These are phyloP conservation scores for Cryptococcus neoformans DNA, from an alignment of 1,284 basidiomycete species.

Conservation along the genomic window DNA sequence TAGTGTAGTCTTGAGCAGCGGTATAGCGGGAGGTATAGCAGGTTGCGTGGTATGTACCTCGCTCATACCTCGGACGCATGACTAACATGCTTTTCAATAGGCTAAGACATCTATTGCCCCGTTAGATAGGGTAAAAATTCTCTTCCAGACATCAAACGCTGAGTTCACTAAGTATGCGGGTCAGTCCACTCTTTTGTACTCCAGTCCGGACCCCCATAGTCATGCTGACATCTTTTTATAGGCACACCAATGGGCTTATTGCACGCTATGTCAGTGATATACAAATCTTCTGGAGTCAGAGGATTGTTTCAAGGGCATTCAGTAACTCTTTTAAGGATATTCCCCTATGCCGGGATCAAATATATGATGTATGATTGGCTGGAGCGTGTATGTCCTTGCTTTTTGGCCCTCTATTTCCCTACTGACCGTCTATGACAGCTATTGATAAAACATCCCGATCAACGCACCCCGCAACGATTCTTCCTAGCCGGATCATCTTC, in stretches of 20 bases:
- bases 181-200: conserved; percentile 33
- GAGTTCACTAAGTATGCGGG: conserved; percentile 94
- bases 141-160: conserved; percentile 96
- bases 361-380: conserved; percentile 96
- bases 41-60: conserved; percentile 76
- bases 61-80: background rate
- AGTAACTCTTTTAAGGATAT: conserved; percentile 70
- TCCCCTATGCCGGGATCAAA: conserved; percentile 97
- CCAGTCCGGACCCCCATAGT: background rate
- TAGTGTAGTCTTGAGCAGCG: conserved; percentile 50
- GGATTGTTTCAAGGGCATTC: conserved; percentile 96
- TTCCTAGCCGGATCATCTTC: conserved; percentile 86
- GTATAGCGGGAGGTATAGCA: conserved; percentile 86
- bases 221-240: conserved; percentile 6
- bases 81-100: conserved; percentile 49
- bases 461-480: conserved; percentile 76
- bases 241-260: conserved; percentile 59
- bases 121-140: conserved; percentile 96
- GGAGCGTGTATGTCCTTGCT: conserved; percentile 59
- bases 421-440: conserved; percentile 31
- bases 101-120: conserved; percentile 98
- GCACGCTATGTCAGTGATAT: conserved; percentile 77
- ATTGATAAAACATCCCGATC: conserved; percentile 77
- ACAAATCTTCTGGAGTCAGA: conserved; percentile 63
- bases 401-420: conserved; percentile 6